Evolutionary conservation across 306 rosid species (phyloP).

Genomic region (Casuarina cunninghamiana): DNA sequence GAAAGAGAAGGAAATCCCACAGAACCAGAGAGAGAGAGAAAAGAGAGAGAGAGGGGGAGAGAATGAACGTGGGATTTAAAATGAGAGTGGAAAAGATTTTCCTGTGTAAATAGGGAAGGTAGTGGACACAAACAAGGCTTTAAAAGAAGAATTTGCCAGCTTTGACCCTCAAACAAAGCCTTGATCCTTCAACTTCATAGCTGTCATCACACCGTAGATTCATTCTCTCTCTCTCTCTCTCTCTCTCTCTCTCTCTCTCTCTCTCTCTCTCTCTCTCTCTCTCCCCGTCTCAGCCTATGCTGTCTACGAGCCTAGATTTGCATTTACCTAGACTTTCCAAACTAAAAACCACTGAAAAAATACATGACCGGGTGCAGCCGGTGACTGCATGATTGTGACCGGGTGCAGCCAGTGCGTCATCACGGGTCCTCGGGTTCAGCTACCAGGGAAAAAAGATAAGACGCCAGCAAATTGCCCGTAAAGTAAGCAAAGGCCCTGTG

Average conservation of each 20-base stretch:
- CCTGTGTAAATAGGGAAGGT: conserved; percentile 29
- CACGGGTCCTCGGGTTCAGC: conserved; percentile 67
- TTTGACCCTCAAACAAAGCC: conserved; percentile 67
- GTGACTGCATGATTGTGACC: conserved; percentile 36
- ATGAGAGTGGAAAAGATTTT: conserved; percentile 27
- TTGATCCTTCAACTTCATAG: conserved; percentile 78
- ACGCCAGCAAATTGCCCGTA: conserved; percentile 31
- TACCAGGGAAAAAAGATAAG: conserved; percentile 20
- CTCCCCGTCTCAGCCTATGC: conserved; percentile 17
- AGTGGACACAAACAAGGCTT: conserved; percentile 18
- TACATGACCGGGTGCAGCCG: conserved; percentile 32
- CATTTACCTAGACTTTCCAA: too few species aligned
- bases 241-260: too few species aligned
- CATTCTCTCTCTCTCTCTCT: conserved; percentile 37
- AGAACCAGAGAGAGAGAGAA: not conserved
- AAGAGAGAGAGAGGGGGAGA: conserved; percentile 17
- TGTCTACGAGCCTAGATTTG: conserved; percentile 24
- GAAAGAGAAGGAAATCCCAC: conserved; percentile 24
- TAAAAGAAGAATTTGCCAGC: conserved; percentile 49
- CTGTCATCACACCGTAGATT: conserved; percentile 72
- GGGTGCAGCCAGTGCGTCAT: conserved; percentile 44
- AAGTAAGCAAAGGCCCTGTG: conserved; percentile 19
- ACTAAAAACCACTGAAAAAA: not conserved
- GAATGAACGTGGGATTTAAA: conserved; percentile 34
- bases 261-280: not conserved